Percentiles rank a stretch among this genome's conserved stretches.
Evolutionary conservation across 2,329 filamentous ascomycete genomes (phyloP).

Genomic region (Cladosporium sp.): DNA sequence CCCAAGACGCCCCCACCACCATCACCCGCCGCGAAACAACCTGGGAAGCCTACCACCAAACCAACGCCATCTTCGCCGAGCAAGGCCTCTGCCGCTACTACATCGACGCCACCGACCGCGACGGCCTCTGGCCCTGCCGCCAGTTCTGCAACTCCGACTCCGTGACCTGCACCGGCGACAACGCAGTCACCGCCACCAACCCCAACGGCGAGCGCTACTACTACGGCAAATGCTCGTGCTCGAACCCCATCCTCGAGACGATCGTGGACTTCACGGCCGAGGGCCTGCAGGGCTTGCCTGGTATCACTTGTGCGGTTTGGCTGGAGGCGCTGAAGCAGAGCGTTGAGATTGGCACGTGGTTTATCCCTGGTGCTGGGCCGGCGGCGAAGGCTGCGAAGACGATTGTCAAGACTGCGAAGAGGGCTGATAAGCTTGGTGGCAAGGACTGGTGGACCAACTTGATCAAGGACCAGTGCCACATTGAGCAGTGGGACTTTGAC

Average conservation of each 20-base stretch:
- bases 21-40: slow-evolving; percentile 7
- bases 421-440: slow-evolving; percentile 11
- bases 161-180: slow-evolving; percentile 8
- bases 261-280: slow-evolving; percentile 8
- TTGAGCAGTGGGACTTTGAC: slow-evolving; percentile 16
- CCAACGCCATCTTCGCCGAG: background rate
- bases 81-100: slow-evolving; percentile 16
- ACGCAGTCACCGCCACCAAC: background rate
- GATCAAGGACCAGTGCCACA: slow-evolving; percentile 3
- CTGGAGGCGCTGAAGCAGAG: slow-evolving; percentile 11
- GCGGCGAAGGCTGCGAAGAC: slow-evolving; percentile 15
- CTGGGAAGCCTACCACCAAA: slow-evolving; percentile 7
- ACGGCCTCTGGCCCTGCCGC: slow-evolving; percentile 2
- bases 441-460: slow-evolving; percentile 10
- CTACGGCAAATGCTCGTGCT: slow-evolving; percentile 11
- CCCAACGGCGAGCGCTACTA: slow-evolving; percentile 12
- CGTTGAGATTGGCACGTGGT: background rate
- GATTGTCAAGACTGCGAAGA: slow-evolving; percentile 4
- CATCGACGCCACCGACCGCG: slow-evolving; percentile 8
- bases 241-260: background rate
- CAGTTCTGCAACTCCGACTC: slow-evolving; percentile 2
- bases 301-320: slow-evolving; percentile 12
- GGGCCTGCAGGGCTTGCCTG: background rate
- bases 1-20: background rate
- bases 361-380: background rate